phyloP scores from a whole-genome alignment of 23 red algal genomes.

The Gracilaria vermiculophylla region DNA sequence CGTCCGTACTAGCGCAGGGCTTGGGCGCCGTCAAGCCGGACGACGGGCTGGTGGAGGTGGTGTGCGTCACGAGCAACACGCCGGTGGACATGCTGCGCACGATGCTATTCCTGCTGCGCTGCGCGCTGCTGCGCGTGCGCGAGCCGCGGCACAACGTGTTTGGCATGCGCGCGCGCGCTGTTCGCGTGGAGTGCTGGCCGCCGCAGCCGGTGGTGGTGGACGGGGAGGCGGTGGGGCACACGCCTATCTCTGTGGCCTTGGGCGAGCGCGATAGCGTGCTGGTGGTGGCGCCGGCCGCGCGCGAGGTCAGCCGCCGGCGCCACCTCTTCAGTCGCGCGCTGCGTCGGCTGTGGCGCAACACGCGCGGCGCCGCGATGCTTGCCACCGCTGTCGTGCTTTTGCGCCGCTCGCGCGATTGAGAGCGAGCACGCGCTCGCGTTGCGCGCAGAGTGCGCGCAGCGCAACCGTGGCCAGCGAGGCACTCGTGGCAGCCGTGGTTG shows the following conservation, averaged over 20 bases:
- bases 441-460: too few relatives aligned
- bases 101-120: constrained; percentile 37
- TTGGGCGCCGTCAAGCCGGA: constrained; percentile 49
- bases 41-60: constrained; percentile 61
- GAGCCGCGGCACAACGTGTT: constrained; percentile 9
- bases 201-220: constrained; percentile 71
- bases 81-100: constrained; percentile 27
- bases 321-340: constrained; percentile 45
- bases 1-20: constrained; percentile 63
- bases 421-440: neutral
- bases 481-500: neutral
- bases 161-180: constrained; percentile 34
- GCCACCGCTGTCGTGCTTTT: constrained; percentile 29
- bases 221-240: constrained; percentile 39
- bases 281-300: constrained; percentile 59
- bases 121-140: constrained; percentile 37
- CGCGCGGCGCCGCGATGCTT: constrained; percentile 34
- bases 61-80: constrained; percentile 11
- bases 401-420: too few relatives aligned
- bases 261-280: neutral
- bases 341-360: constrained; percentile 47
- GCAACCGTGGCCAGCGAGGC: too few relatives aligned
- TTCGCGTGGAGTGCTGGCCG: constrained; percentile 56
- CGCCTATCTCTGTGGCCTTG: constrained; percentile 20
- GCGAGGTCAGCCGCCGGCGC: constrained; percentile 20